Conservation (phyloP, 441 rosid species). For the Aquilaria agallochum region DNA sequence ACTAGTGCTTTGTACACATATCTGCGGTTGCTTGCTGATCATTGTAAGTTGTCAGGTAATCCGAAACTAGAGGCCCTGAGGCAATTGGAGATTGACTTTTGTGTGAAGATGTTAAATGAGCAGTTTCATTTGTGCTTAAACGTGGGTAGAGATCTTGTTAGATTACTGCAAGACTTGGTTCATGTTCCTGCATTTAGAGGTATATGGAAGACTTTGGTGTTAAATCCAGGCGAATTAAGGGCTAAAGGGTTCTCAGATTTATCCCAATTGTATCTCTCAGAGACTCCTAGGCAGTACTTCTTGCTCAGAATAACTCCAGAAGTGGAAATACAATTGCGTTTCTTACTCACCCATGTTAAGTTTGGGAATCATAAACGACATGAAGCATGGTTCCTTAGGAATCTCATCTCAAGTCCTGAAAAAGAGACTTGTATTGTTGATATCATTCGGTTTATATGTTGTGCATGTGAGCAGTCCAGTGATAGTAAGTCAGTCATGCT, state of each 20-base stretch:
- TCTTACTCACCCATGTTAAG: conserved; percentile 72
- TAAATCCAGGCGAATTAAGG: conserved; percentile 35
- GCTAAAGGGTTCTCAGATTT: conserved; percentile 39
- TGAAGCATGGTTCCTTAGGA: conserved; percentile 73
- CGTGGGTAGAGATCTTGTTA: conserved; percentile 73
- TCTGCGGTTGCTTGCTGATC: conserved; percentile 70
- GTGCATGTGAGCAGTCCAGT: conserved; percentile 68
- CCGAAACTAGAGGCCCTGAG: conserved; percentile 42
- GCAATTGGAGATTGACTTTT: conserved; percentile 60
- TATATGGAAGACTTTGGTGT: conserved; percentile 59
- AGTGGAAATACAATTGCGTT: conserved; percentile 73
- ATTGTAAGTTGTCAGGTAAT: conserved; percentile 40
- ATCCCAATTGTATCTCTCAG: conserved; percentile 43
- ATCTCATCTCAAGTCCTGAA: conserved; percentile 46
- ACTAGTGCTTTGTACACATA: conserved; percentile 60
- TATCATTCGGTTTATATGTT: conserved; percentile 75
- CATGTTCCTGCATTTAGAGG: conserved; percentile 64
- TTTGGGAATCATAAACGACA: conserved; percentile 73
- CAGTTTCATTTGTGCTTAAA: conserved; percentile 53
- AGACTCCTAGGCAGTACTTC: conserved; percentile 68
- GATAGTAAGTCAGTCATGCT: conserved; percentile 55
- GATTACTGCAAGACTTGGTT: conserved; percentile 72
- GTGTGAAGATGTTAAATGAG: conserved; percentile 80
- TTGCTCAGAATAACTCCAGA: conserved; percentile 61
- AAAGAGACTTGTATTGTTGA: conserved; percentile 66